phyloP scores from a whole-genome alignment of 1,284 basidiomycete genomes.

The Pseudozyma sp. region DNA sequence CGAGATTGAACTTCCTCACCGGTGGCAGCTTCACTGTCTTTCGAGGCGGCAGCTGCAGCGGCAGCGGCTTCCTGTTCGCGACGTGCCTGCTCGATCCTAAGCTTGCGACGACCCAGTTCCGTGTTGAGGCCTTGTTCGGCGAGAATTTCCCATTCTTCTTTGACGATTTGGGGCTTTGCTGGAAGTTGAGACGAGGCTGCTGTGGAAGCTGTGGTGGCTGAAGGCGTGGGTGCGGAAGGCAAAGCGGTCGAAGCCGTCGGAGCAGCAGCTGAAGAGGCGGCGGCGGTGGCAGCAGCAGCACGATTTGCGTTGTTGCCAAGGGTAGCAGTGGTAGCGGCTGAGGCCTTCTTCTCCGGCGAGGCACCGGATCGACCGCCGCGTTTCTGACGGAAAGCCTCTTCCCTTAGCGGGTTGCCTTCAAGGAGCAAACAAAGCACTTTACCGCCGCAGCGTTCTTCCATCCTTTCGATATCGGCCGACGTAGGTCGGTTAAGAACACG shows the following conservation, averaged over 20 bases:
- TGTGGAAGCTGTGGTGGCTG: neutral
- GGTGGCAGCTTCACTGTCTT: conserved; percentile 2
- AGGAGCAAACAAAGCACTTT: conserved; percentile 49
- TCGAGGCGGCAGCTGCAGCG: conserved; percentile 20
- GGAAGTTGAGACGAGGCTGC: conserved; percentile 32
- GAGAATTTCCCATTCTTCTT: conserved; percentile 56
- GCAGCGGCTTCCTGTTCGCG: conserved; percentile 39
- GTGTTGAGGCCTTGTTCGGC: conserved; percentile 57
- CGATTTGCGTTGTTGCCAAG: neutral
- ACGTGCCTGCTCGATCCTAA: conserved; percentile 45
- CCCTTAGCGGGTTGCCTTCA: conserved; percentile 55
- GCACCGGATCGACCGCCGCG: conserved; percentile 44
- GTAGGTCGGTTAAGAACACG: conserved; percentile 41
- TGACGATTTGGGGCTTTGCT: conserved; percentile 38
- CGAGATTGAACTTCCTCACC: conserved; percentile 19
- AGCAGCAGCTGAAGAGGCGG: neutral
- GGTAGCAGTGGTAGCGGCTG: conserved; percentile 1
- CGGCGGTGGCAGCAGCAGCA: neutral
- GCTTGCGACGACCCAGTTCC: conserved; percentile 52
- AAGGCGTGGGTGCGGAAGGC: neutral
- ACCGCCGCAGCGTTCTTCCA: conserved; percentile 20
- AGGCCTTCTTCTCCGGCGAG: conserved; percentile 35
- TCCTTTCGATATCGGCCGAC: conserved; percentile 27
- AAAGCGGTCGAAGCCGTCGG: neutral
- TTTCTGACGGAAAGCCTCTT: conserved; percentile 56